Conservation (phyloP, 306 rosid species). For the Macrotyloma uniflorum region DNA sequence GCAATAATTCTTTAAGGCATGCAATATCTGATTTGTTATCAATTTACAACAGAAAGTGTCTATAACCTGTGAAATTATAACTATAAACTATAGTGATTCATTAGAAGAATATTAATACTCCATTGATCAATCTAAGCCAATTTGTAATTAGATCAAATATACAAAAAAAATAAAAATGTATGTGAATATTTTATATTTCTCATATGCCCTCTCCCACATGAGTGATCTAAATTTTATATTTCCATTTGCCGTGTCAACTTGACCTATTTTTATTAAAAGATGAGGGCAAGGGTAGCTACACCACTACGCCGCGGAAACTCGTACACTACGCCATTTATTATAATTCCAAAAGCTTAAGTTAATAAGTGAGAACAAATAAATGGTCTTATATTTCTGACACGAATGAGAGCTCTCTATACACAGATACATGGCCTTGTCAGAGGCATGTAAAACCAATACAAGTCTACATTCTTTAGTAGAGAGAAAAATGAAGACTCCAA, state of each 20-base stretch:
- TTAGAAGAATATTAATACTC: neutral
- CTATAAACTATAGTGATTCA: neutral
- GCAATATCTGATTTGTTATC: no score
- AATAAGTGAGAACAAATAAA: neutral
- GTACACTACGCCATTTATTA: neutral
- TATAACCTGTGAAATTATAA: neutral
- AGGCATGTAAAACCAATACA: constrained; percentile 45
- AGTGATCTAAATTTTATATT: no score
- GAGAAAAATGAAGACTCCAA: constrained; percentile 37
- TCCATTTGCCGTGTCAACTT: no score
- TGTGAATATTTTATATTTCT: neutral
- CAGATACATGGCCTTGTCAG: constrained; percentile 40
- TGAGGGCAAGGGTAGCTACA: neutral
- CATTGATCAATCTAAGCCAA: constrained; percentile 37
- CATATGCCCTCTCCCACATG: neutral
- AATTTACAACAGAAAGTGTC: neutral
- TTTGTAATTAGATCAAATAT: neutral
- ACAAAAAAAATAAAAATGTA: neutral
- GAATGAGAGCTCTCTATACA: constrained; percentile 55
- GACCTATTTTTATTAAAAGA: neutral
- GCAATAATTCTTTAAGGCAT: no score
- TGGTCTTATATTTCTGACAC: constrained; percentile 5
- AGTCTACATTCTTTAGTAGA: constrained; percentile 40
- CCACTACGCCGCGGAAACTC: neutral
- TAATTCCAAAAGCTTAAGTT: neutral